Base-by-base conservation (phyloP, 2,329 filamentous ascomycete genomes). In the Epichloe scottii region DNA sequence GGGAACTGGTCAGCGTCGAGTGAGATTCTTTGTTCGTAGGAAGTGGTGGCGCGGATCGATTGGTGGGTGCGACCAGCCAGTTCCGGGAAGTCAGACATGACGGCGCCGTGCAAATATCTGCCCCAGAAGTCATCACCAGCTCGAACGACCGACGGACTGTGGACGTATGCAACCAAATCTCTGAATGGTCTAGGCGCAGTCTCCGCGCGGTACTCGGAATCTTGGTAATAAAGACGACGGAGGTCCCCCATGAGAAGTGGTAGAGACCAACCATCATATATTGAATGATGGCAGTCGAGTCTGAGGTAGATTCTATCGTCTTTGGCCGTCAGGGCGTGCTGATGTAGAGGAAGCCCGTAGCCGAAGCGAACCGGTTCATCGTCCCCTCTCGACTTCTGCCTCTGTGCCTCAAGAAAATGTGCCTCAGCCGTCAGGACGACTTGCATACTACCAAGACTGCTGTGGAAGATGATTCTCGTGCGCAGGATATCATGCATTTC, bases 231-330 rank as follows among this genome's bases (percentile, higher is more conserved):
- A 15, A 38, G 35, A 38, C 35, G 35, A 15, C 10, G 35, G 35
- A 38, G 35, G 35, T 59, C 55, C 33, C 59, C 49, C 14, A 67
- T 48, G 4, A 68, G 55, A 26, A 64, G 35, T 3, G 63, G 59
- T 51, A 62, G 56, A 3, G 60, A 62, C 53, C 57, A 54, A 14
- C 67, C 69, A 51, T 71, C 69, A 39, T 70, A 71, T 2, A 69
- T 56, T 0, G 64, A 59, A 52, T 71, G 69, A 45, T 71, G 68
- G 67, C 35, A 38, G 35, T 38, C 35, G 12, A 39, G 65, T 62
- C 42, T 70, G 39, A 52, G 3, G 23, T 46, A 49, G 35, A 26
- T 44, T 48, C 21, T 26, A 10, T 3, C 23, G 21, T 3, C 15
- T 19, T 12, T n/a, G n/a, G 15, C 49, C 26, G 30, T 39, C n/a